These are phyloP conservation scores for Apophysomyces variabilis DNA, from an alignment of 371 early-diverging fungal genomes.

Conservation along the genomic window DNA sequence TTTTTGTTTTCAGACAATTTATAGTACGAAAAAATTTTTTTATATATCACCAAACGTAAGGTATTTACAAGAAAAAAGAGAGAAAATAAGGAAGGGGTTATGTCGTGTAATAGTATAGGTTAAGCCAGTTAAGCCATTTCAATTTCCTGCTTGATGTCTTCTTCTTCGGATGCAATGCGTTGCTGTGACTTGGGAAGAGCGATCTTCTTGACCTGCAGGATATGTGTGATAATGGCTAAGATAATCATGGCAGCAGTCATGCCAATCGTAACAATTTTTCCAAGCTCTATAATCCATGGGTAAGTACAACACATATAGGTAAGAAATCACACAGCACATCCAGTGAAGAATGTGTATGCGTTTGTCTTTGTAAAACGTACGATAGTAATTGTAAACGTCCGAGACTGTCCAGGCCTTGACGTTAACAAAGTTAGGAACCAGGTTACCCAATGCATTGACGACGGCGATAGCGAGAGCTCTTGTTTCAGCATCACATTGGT, in stretches of 20 bases:
- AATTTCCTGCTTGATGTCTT: conserved; percentile 6
- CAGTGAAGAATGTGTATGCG: no score
- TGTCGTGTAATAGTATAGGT: not conserved
- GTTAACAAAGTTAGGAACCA: conserved; percentile 46
- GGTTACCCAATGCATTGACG: conserved; percentile 43
- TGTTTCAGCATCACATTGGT: conserved; percentile 33
- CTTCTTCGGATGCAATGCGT: conserved; percentile 37
- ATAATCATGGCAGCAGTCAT: conserved; percentile 37
- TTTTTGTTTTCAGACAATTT: no score
- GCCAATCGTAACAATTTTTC: conserved; percentile 44
- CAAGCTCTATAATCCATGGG: conserved; percentile 12
- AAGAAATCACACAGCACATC: no score
- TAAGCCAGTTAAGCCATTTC: not conserved
- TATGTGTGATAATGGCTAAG: conserved; percentile 24
- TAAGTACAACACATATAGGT: not conserved
- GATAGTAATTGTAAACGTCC: conserved; percentile 3
- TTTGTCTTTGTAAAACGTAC: not conserved
- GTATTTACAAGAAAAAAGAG: no score
- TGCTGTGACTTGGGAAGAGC: conserved; percentile 39
- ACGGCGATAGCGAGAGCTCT: conserved; percentile 47
- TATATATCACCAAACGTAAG: no score
- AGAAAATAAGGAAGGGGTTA: not conserved
- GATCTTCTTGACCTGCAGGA: conserved; percentile 29
- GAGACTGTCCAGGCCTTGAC: conserved; percentile 34
- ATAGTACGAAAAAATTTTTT: no score